These are phyloP conservation scores for Holtermannia corniformis DNA, from an alignment of 768 basidiomycete species.

Conservation along the genomic window DNA sequence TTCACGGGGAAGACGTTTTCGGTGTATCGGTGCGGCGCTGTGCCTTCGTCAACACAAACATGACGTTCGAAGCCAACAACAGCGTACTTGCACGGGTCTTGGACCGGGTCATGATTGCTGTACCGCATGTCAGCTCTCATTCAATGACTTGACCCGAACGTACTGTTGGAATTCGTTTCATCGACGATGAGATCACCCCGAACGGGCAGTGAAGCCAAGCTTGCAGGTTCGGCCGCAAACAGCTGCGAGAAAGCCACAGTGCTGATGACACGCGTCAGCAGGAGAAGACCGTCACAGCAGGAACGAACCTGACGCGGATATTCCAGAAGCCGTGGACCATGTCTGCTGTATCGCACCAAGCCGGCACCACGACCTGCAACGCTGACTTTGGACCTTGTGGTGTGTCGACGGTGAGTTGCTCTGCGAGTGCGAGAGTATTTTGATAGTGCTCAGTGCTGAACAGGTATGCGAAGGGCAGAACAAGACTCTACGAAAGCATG, in stretches of 20 bases:
- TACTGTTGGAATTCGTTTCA: conserved; percentile 69
- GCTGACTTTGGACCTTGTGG: conserved; percentile 47
- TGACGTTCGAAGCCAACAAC: conserved; percentile 38
- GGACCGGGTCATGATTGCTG: conserved; percentile 96
- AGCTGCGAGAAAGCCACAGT: conserved; percentile 70
- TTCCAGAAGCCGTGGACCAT: conserved; percentile 96
- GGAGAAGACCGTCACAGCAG: background rate
- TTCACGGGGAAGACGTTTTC: conserved; percentile 82
- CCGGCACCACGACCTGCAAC: conserved; percentile 77
- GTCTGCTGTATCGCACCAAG: conserved; percentile 91
- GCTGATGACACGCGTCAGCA: conserved; percentile 41
- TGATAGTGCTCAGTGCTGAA: conserved; percentile 71
- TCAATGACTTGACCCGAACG: conserved; percentile 33
- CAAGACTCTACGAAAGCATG: conserved; percentile 54
- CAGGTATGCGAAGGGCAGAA: conserved; percentile 88
- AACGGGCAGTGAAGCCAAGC: conserved; percentile 60
- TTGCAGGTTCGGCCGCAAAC: conserved; percentile 56
- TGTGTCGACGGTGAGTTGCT: conserved; percentile 49
- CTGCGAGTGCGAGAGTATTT: conserved; percentile 65
- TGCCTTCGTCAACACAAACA: background rate
- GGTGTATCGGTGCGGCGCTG: conserved; percentile 80
- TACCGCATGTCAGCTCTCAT: conserved; percentile 9
- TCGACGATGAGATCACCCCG: conserved; percentile 87
- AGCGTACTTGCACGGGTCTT: conserved; percentile 74
- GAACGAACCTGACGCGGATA: conserved; percentile 55